Percentiles rank a stretch among this genome's conserved stretches.
These are phyloP conservation scores for Erodium chrysanthum DNA, from an alignment of 441 rosid species.

Conservation along the genomic window DNA sequence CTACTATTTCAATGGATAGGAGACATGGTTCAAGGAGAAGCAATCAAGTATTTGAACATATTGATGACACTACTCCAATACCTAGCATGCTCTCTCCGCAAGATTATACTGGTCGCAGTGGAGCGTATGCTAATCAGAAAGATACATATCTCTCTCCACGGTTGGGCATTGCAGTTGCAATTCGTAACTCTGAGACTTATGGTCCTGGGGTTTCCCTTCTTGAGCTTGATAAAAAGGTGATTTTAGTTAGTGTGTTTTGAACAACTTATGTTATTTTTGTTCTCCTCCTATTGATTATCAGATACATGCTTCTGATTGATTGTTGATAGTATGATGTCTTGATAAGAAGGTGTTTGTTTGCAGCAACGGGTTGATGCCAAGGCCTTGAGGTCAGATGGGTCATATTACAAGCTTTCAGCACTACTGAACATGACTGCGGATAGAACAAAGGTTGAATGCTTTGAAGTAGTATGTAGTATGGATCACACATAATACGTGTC, in stretches of 20 bases:
- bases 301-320: neutral
- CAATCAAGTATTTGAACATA: conserved; percentile 65
- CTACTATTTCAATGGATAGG: conserved; percentile 48
- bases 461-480: neutral
- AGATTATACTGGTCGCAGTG: conserved; percentile 73
- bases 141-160: conserved; percentile 65
- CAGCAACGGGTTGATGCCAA: conserved; percentile 93
- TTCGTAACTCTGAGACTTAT: conserved; percentile 64
- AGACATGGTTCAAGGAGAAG: conserved; percentile 49
- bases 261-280: neutral
- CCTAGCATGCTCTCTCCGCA: conserved; percentile 99
- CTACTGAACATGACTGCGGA: conserved; percentile 78
- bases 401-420: conserved; percentile 85
- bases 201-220: conserved; percentile 93
- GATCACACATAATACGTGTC: neutral
- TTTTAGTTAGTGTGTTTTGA: neutral
- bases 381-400: conserved; percentile 70
- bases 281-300: neutral
- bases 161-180: conserved; percentile 83
- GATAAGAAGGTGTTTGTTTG: conserved; percentile 21
- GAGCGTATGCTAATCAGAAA: conserved; percentile 72
- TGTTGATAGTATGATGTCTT: neutral
- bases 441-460: conserved; percentile 78
- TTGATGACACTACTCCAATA: conserved; percentile 80
- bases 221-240: conserved; percentile 96